Percentiles rank a stretch among this genome's conserved stretches.
Conservation (phyloP, 331 rosid genomes). For the Rhamnella rubrinervis region DNA sequence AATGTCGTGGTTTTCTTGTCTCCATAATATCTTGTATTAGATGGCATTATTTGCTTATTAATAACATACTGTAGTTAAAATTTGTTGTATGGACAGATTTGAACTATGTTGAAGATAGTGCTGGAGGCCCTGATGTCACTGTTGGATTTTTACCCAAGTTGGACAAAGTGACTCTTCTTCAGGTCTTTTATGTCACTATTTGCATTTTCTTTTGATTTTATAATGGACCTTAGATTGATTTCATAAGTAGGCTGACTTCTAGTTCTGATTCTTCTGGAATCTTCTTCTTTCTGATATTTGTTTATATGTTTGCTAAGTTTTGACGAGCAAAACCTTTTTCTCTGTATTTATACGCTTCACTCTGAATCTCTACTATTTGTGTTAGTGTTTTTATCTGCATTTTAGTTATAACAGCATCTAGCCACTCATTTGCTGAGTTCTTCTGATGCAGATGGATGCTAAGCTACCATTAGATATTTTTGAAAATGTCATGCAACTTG, state of each 20-base stretch:
- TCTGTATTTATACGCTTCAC: too few relatives aligned
- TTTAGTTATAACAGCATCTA: not conserved
- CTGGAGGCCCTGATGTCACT: conserved; percentile 95
- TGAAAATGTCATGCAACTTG: conserved; percentile 86
- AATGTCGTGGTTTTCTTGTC: not conserved
- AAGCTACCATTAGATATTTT: conserved; percentile 78
- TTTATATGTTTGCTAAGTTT: too few relatives aligned
- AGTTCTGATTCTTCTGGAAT: too few relatives aligned
- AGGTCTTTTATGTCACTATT: conserved; percentile 40
- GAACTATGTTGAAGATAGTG: conserved; percentile 94
- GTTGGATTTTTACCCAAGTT: conserved; percentile 76
- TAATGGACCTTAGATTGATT: not conserved
- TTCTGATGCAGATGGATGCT: conserved; percentile 72
- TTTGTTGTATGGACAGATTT: conserved; percentile 52
- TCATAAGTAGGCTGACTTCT: not conserved
- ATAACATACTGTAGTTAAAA: conserved; percentile 9
- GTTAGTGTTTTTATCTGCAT: not conserved
- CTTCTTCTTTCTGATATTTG: too few relatives aligned
- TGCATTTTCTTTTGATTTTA: conserved; percentile 3
- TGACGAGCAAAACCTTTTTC: too few relatives aligned
- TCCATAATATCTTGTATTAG: not conserved
- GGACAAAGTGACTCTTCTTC: conserved; percentile 87
- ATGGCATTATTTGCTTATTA: not conserved
- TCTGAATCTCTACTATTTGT: too few relatives aligned
- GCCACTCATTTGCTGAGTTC: conserved; percentile 16